A percentile compares a stretch with the other conserved stretches of the same genome.
These are phyloP conservation scores for Trichoderma atrobrunneum DNA, from an alignment of 2,329 filamentous ascomycete genomes.

Conservation along the genomic window DNA sequence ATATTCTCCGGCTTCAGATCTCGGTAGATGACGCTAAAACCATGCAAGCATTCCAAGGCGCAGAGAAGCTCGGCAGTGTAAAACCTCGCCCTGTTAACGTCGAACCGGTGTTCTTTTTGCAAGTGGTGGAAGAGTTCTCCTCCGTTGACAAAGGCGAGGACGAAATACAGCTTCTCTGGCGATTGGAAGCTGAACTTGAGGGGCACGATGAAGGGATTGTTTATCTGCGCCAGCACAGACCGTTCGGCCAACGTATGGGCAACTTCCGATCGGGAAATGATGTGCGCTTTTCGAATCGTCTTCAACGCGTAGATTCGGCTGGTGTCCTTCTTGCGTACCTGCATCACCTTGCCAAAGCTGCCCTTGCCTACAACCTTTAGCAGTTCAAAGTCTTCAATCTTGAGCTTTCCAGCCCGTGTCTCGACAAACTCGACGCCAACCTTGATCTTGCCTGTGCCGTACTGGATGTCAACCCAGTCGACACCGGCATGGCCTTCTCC, in stretches of 20 bases:
- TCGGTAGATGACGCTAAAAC: conserved; percentile 96
- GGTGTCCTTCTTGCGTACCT: conserved; percentile 97
- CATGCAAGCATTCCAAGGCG: conserved; percentile 91
- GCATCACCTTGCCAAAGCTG: conserved; percentile 99
- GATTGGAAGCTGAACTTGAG: conserved; percentile 99
- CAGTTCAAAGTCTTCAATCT: conserved; percentile 95
- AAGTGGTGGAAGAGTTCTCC: conserved; percentile 97
- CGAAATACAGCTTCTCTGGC: conserved; percentile 96
- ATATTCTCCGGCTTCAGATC: conserved; percentile 84
- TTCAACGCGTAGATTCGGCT: conserved; percentile 97
- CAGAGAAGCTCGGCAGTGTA: conserved; percentile 96
- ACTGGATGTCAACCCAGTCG: conserved; percentile 88
- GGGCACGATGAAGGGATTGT: conserved; percentile 98
- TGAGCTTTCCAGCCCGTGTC: conserved; percentile 82
- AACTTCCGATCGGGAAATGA: conserved; percentile 97
- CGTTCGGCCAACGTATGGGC: conserved; percentile 94
- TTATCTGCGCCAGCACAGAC: conserved; percentile 98
- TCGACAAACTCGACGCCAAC: conserved; percentile 95
- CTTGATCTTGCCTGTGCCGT: conserved; percentile 83
- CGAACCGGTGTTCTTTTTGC: conserved; percentile 94
- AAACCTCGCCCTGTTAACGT: conserved; percentile 94
- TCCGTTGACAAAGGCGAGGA: conserved; percentile 95
- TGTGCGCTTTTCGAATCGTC: conserved; percentile 98
- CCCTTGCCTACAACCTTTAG: conserved; percentile 98
- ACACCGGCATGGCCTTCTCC: conserved; percentile 65